Conservation (phyloP, 1,139 yeast species). For the Kodamaea sp. region DNA sequence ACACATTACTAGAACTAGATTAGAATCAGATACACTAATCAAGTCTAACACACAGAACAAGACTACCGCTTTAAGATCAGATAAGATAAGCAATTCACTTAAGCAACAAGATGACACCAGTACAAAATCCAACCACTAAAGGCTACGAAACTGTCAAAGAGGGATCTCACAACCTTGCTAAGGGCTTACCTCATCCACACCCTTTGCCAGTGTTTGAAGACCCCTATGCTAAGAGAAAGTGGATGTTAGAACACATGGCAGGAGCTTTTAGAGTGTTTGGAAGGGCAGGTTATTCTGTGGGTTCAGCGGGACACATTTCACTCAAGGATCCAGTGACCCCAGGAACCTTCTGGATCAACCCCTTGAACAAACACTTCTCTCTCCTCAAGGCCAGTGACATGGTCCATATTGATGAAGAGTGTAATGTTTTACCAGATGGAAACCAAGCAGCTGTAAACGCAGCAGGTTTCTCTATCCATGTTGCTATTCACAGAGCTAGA, state of each 20-base stretch:
- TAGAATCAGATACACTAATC: too few relatives aligned
- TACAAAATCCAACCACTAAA: constrained; percentile 21
- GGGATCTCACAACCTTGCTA: constrained; percentile 53
- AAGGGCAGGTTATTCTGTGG: constrained; percentile 72
- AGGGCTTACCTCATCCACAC: constrained; percentile 50
- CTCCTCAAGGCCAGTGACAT: constrained; percentile 69
- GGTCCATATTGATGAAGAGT: constrained; percentile 74
- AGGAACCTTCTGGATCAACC: constrained; percentile 77
- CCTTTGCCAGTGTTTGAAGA: constrained; percentile 54
- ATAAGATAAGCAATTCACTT: too few relatives aligned
- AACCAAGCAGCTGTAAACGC: constrained; percentile 67
- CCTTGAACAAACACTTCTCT: constrained; percentile 71
- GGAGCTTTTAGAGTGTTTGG: constrained; percentile 80
- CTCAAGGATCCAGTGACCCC: constrained; percentile 76
- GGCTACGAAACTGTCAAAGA: constrained; percentile 36
- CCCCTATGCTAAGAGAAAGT: constrained; percentile 53
- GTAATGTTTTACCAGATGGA: constrained; percentile 67
- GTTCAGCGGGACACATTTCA: constrained; percentile 80
- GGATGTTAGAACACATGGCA: constrained; percentile 76
- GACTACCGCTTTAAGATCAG: too few relatives aligned
- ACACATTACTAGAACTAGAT: too few relatives aligned
- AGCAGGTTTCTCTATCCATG: constrained; percentile 81
- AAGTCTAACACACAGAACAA: too few relatives aligned
- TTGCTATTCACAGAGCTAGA: constrained; percentile 72
- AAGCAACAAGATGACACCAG: constrained; percentile 13